A percentile compares a stretch with the other conserved stretches of the same genome.
phyloP scores from a whole-genome alignment of 805 yeast species.

The Yarrowia phangngaensis region DNA sequence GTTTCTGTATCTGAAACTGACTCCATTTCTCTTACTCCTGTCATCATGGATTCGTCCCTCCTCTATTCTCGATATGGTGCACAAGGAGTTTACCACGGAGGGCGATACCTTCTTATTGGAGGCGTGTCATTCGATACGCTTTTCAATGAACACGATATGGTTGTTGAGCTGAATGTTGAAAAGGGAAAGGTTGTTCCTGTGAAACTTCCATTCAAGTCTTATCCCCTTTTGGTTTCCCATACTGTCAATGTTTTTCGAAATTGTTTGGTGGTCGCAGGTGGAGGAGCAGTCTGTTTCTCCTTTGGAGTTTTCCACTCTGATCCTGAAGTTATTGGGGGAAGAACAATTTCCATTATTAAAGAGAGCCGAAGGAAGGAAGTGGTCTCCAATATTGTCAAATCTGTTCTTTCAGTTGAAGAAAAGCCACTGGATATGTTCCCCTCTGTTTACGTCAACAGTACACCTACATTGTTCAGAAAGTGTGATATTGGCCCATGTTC shows the following conservation, averaged over 20 bases:
- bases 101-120: conserved; percentile 46
- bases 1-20: conserved; percentile 1
- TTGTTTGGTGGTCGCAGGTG: conserved; percentile 46
- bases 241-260: conserved; percentile 39
- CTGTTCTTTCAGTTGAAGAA: conserved; percentile 12
- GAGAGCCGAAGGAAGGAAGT: conserved; percentile 3
- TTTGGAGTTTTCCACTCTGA: conserved; percentile 61
- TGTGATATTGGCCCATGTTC: conserved; percentile 36
- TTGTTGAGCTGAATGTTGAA: conserved; percentile 37
- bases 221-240: conserved; percentile 55
- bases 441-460: conserved; percentile 5
- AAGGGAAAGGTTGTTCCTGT: background rate
- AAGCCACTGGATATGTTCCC: background rate
- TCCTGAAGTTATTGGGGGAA: conserved; percentile 16
- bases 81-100: conserved; percentile 38
- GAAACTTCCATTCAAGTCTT: conserved; percentile 28
- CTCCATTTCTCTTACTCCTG: background rate
- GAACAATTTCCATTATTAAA: conserved; percentile 1
- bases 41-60: conserved; percentile 2
- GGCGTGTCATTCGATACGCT: conserved; percentile 49
- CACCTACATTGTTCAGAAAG: conserved; percentile 35
- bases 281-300: conserved; percentile 81
- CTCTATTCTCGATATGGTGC: conserved; percentile 50
- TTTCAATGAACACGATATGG: conserved; percentile 40
- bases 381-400: background rate